These are phyloP conservation scores for Phoma herbarum DNA, from an alignment of 2,329 filamentous ascomycete species.

Conservation along the genomic window DNA sequence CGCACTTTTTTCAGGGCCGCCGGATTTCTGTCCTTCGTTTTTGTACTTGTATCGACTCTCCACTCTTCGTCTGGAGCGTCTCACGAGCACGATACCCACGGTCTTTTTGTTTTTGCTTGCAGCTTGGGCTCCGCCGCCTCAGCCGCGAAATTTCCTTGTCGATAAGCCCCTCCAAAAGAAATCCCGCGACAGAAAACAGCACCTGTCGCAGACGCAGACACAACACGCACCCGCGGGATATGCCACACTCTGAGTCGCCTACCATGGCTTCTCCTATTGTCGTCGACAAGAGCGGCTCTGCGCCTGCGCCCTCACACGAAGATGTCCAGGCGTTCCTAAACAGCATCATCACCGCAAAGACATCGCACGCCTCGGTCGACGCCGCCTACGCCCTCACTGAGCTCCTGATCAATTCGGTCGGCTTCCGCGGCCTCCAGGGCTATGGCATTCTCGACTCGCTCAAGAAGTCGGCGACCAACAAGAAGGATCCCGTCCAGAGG, in stretches of 20 bases:
- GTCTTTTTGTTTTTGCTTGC: slow-evolving; percentile 13
- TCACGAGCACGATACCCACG: slow-evolving; percentile 36
- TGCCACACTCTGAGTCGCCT: slow-evolving; percentile 62
- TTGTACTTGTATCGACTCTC: slow-evolving; percentile 42
- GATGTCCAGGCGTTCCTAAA: slow-evolving; percentile 56
- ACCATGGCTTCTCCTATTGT: slow-evolving; percentile 58
- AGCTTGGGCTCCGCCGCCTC: slow-evolving; percentile 17
- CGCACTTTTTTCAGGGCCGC: slow-evolving; percentile 15
- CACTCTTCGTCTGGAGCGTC: slow-evolving; percentile 41
- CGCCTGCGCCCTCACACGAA: slow-evolving; percentile 55
- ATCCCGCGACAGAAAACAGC: slow-evolving; percentile 23
- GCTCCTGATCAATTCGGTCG: slow-evolving; percentile 70
- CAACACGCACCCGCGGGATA: slow-evolving; percentile 38
- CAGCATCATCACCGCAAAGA: slow-evolving; percentile 59
- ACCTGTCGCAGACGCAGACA: slow-evolving; percentile 18
- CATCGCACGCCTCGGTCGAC: slow-evolving; percentile 66
- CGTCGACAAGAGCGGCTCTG: slow-evolving; percentile 55
- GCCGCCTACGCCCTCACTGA: slow-evolving; percentile 72
- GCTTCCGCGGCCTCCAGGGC: slow-evolving; percentile 67
- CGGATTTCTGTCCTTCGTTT: slow-evolving; percentile 28
- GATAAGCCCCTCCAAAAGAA: slow-evolving; percentile 46
- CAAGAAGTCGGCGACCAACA: slow-evolving; percentile 84
- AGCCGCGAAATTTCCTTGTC: slow-evolving; percentile 34
- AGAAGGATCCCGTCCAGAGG: slow-evolving; percentile 86
- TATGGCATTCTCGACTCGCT: slow-evolving; percentile 71